These are phyloP conservation scores for Hypoxylon sp. DNA, from an alignment of 2,329 filamentous ascomycete species.

Conservation along the genomic window DNA sequence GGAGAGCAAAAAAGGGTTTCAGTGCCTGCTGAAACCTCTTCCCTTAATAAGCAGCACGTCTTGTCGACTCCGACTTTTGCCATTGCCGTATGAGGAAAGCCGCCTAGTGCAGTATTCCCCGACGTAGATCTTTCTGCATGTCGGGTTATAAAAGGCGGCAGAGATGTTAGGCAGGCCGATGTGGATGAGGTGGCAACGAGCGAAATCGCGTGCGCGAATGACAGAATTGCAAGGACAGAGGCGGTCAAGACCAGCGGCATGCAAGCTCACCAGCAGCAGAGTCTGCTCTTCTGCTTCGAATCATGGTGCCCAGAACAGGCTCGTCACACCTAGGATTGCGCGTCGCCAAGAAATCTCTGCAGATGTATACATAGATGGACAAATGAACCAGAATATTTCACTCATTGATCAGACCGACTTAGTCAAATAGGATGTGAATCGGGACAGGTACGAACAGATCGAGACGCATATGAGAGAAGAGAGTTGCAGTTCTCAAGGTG, in stretches of 20 bases:
- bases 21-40: constrained; percentile 43
- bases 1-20: constrained; percentile 20
- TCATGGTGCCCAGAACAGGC: constrained; percentile 46
- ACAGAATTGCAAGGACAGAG: constrained; percentile 46
- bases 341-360: constrained; percentile 53
- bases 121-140: constrained; percentile 32
- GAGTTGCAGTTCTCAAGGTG: neutral
- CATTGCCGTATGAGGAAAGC: constrained; percentile 39
- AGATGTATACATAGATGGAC: constrained; percentile 40
- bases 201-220: constrained; percentile 45
- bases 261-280: constrained; percentile 48
- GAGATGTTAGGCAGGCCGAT: constrained; percentile 14
- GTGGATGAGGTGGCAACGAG: constrained; percentile 43
- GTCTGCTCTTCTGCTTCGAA: constrained; percentile 49
- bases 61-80: constrained; percentile 31
- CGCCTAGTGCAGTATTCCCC: constrained; percentile 26
- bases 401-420: constrained; percentile 30
- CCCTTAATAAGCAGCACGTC: constrained; percentile 38
- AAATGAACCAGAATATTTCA: constrained; percentile 31
- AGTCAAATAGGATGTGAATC: neutral
- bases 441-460: constrained; percentile 12
- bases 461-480: constrained; percentile 24
- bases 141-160: constrained; percentile 28
- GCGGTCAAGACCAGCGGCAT: constrained; percentile 49
- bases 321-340: constrained; percentile 55